These are phyloP conservation scores for Apiospora hydei DNA, from an alignment of 2,329 filamentous ascomycete genomes.

Conservation along the genomic window DNA sequence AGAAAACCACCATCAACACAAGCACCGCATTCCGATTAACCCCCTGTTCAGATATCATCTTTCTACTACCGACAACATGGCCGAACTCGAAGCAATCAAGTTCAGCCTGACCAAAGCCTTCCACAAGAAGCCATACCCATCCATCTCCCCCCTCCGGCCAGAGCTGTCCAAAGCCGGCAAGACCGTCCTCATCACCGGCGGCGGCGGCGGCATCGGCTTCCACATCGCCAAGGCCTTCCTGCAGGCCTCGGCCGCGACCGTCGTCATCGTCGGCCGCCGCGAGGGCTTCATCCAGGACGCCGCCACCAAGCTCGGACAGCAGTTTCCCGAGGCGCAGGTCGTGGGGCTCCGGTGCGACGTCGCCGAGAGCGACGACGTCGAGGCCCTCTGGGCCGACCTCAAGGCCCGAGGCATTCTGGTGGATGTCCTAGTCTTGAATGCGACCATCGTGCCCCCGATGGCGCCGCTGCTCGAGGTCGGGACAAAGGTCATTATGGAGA, in stretches of 20 bases:
- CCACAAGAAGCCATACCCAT: constrained; percentile 45
- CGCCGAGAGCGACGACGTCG: neutral
- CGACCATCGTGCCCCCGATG: constrained; percentile 20
- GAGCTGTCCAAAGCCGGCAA: constrained; percentile 46
- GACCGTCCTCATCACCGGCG: constrained; percentile 19
- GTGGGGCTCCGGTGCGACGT: neutral
- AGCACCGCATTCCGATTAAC: neutral
- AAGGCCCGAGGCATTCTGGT: constrained; percentile 34
- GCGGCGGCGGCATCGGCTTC: constrained; percentile 34
- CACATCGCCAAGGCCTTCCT: constrained; percentile 42
- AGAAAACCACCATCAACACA: neutral
- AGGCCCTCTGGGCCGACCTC: constrained; percentile 7
- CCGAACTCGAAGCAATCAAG: too few relatives aligned
- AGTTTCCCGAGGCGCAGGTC: neutral
- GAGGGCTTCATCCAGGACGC: constrained; percentile 52
- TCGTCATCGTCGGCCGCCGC: constrained; percentile 62
- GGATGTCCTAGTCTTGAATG: constrained; percentile 47
- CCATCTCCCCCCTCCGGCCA: constrained; percentile 46
- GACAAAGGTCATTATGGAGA: neutral
- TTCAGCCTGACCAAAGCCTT: constrained; percentile 38
- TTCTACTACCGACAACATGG: neutral
- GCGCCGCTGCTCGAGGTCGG: neutral
- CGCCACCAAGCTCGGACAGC: constrained; percentile 41
- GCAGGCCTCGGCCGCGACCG: constrained; percentile 57
- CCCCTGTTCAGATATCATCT: too few relatives aligned